These are phyloP conservation scores for Pleurotus salmoneostramineus DNA, from an alignment of 768 basidiomycete species.

Conservation along the genomic window DNA sequence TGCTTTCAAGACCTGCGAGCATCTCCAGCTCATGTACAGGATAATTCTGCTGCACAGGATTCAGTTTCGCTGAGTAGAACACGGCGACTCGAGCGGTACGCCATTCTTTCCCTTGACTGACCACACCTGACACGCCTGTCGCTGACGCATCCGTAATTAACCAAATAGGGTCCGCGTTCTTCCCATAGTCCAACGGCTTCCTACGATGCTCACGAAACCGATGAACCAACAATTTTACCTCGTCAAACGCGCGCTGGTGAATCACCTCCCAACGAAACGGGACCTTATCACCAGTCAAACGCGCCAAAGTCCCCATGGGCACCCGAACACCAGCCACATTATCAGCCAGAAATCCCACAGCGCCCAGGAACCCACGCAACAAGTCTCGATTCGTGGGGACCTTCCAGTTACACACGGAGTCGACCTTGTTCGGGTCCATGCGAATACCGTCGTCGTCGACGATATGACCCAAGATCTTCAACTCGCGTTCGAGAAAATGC, in stretches of 20 bases:
- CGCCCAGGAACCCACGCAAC: conserved; percentile 25
- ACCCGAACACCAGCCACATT: conserved; percentile 16
- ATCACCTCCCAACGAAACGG: conserved; percentile 11
- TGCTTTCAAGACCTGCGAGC: conserved; percentile 8
- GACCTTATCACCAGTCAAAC: conserved; percentile 8
- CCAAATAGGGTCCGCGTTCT: conserved; percentile 9
- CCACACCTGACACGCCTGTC: conserved; percentile 11
- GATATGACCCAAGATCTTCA: conserved; percentile 18
- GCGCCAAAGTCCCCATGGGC: conserved; percentile 21
- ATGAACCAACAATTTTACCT: conserved; percentile 17
- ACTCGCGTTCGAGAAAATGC: conserved; percentile 8
- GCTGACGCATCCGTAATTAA: conserved; percentile 16
- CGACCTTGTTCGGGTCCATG: conserved; percentile 32
- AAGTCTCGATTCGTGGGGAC: conserved; percentile 19
- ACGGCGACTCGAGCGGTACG: conserved; percentile 20
- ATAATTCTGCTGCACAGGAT: conserved; percentile 23
- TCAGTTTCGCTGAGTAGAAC: conserved; percentile 19
- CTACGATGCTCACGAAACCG: neutral
- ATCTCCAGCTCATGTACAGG: conserved; percentile 21
- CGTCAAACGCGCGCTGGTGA: conserved; percentile 17
- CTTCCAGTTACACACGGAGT: conserved; percentile 20
- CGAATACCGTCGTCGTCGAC: conserved; percentile 16
- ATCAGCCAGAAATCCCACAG: conserved; percentile 25
- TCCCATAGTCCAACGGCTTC: conserved; percentile 10
- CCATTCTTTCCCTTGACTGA: conserved; percentile 13